These are phyloP conservation scores for Pezicula neosporulosa DNA, from an alignment of 2,329 filamentous ascomycete species.

Conservation along the genomic window DNA sequence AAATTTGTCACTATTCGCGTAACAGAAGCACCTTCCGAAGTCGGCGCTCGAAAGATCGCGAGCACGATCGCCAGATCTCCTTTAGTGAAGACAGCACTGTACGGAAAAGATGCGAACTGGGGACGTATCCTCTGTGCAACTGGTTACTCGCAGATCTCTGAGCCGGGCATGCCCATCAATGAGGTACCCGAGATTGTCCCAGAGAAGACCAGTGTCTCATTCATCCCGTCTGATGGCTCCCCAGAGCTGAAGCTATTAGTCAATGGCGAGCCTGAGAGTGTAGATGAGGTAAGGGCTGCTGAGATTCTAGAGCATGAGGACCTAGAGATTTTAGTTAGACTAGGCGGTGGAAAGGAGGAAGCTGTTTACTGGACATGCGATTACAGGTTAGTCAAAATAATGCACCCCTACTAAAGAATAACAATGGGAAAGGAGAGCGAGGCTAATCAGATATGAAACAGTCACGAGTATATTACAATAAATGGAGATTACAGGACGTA, in stretches of 20 bases:
- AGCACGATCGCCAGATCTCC: slow-evolving; percentile 87
- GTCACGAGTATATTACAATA: slow-evolving; percentile 65
- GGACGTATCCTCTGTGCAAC: slow-evolving; percentile 93
- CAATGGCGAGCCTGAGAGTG: slow-evolving; percentile 73
- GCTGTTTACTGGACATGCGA: slow-evolving; percentile 84
- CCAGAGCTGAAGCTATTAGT: slow-evolving; percentile 73
- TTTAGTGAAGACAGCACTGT: slow-evolving; percentile 94
- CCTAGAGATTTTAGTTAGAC: slow-evolving; percentile 70
- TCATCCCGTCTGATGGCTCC: slow-evolving; percentile 74
- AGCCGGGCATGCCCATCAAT: slow-evolving; percentile 51
- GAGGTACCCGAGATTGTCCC: slow-evolving; percentile 64
- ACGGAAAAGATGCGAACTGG: slow-evolving; percentile 98
- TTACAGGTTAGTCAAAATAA: slow-evolving; percentile 63
- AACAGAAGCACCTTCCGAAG: slow-evolving; percentile 64
- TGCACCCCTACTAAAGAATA: slow-evolving; percentile 2
- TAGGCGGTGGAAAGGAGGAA: slow-evolving; percentile 67
- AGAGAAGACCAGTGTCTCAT: slow-evolving; percentile 72
- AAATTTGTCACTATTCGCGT: slow-evolving; percentile 96
- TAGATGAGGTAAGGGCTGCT: slow-evolving; percentile 73
- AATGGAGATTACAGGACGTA: slow-evolving; percentile 67
- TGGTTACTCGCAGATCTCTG: slow-evolving; percentile 69
- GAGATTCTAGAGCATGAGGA: slow-evolving; percentile 77
- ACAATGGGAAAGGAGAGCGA: slow-evolving; percentile 4
- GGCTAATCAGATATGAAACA: slow-evolving; percentile 35
- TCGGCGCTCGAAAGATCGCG: slow-evolving; percentile 74